These are phyloP conservation scores for Candida labiduridarum DNA, from an alignment of 1,139 yeast genomes.

Conservation along the genomic window DNA sequence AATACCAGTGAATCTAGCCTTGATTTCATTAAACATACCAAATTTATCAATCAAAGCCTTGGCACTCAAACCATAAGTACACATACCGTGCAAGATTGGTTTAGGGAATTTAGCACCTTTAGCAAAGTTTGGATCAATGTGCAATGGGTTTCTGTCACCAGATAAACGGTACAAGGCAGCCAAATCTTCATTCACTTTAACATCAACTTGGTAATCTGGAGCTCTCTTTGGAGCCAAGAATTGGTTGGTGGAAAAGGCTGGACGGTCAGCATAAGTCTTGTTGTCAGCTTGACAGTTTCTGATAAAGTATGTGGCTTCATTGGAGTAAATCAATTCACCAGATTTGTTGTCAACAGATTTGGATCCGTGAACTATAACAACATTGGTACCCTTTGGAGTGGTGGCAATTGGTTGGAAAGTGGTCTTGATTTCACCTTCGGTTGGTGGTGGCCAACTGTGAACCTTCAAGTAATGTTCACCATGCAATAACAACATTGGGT, in stretches of 20 bases:
- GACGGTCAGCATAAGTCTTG: constrained; percentile 49
- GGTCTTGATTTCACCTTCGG: constrained; percentile 65
- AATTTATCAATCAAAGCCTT: constrained; percentile 76
- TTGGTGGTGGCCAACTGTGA: constrained; percentile 79
- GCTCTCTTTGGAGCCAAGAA: constrained; percentile 65
- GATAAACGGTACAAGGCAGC: constrained; percentile 91
- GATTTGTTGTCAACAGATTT: constrained; percentile 70
- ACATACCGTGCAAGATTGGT: constrained; percentile 93
- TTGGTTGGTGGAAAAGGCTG: constrained; percentile 60
- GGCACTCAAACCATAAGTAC: constrained; percentile 81
- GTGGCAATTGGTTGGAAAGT: constrained; percentile 70
- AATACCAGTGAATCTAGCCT: constrained; percentile 87
- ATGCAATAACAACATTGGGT: constrained; percentile 86
- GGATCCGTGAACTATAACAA: constrained; percentile 76
- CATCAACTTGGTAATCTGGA: constrained; percentile 69
- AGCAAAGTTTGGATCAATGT: constrained; percentile 90
- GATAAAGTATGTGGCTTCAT: constrained; percentile 84
- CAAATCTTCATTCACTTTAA: constrained; percentile 68
- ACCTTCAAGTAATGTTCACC: constrained; percentile 94
- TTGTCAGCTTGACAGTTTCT: constrained; percentile 80
- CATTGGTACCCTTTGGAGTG: constrained; percentile 87
- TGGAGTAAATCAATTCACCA: constrained; percentile 72
- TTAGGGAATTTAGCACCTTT: constrained; percentile 81
- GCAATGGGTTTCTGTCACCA: constrained; percentile 95
- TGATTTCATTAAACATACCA: constrained; percentile 83